Base-by-base conservation (phyloP, 1,284 basidiomycete species). In the Sanghuangporus weigelae region DNA sequence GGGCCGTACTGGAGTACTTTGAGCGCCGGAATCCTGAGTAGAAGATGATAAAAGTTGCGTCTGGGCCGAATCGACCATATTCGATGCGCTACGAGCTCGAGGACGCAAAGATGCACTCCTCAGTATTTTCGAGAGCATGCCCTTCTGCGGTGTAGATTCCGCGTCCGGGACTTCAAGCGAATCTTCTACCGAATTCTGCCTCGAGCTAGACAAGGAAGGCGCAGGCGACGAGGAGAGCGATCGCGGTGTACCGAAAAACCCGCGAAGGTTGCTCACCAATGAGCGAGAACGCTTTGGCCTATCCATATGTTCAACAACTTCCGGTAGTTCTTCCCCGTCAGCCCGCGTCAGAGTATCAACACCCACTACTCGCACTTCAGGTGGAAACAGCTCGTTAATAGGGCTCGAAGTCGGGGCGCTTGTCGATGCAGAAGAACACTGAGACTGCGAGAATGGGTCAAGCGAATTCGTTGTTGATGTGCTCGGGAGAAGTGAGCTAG, bases 211-310 rank as follows among this genome's bases (percentile, higher is more conserved):
- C 35, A 42, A 21, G 11, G 63, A 53, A 46, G 63, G 57, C 1
- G 69, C 65, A 54, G 69, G 62, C 46, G 74, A 73, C 4, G 77
- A 76, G 19, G 76, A 73, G 11, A 74, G 61, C 5, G 77, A 65
- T 2, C 71, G 71, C 55, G 74, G 71, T 64, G 72, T 70, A 14
- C 59, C 59, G 62, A 82, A 81, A 63, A 78, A 72, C 48, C 74
- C 76, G 51, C 76, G 72, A 55, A 82, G 77, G 64, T 81, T 82
- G 68, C 79, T 78, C 57, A 82, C 76, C 75, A 83, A 76, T 21
- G 81, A 83, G 23, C 73, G 77, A 51, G 80, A 75, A 44, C 80
- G 76, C 67, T 81, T 80, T 12, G 81, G 80, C 16, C 68, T 64
- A 63, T 66, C 70, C 19, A 70, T 67, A n/a, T 64, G 63, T 14